Evolutionary conservation across 345 rosid genomes (phyloP).

Genomic region (Arabidopsis thaliana): DNA sequence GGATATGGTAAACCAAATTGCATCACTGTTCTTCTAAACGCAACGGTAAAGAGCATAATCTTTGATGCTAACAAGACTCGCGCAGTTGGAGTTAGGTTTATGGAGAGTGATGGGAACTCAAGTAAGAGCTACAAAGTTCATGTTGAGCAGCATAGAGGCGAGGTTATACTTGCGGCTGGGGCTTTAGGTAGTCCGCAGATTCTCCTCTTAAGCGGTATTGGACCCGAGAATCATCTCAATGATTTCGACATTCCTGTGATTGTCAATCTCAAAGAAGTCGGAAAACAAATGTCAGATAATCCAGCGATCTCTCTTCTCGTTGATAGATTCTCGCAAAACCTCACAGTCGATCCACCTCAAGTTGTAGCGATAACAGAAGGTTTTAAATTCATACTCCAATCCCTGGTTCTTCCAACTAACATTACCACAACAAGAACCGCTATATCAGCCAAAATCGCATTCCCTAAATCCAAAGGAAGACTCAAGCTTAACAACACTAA

Average conservation of each 20-base stretch:
- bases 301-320: conserved; percentile 58
- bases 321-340: conserved; percentile 49
- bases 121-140: conserved; percentile 55
- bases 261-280: conserved; percentile 53
- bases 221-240: conserved; percentile 57
- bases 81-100: conserved; percentile 62
- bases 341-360: conserved; percentile 70
- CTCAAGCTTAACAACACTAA: conserved; percentile 57
- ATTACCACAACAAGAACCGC: conserved; percentile 58
- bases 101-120: conserved; percentile 57
- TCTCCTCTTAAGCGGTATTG: conserved; percentile 71
- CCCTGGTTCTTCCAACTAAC: conserved; percentile 54
- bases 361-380: conserved; percentile 63
- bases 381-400: conserved; percentile 61
- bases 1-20: conserved; percentile 53
- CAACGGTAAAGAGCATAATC: conserved; percentile 63
- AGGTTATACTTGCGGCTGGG: conserved; percentile 76
- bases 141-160: conserved; percentile 57
- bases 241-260: conserved; percentile 53
- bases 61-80: conserved; percentile 50
- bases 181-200: conserved; percentile 81
- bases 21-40: conserved; percentile 61
- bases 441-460: conserved; percentile 63
- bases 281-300: conserved; percentile 65
- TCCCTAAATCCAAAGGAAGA: conserved; percentile 70